Base-by-base conservation (phyloP, 306 rosid species). In the Rosa rugosa region DNA sequence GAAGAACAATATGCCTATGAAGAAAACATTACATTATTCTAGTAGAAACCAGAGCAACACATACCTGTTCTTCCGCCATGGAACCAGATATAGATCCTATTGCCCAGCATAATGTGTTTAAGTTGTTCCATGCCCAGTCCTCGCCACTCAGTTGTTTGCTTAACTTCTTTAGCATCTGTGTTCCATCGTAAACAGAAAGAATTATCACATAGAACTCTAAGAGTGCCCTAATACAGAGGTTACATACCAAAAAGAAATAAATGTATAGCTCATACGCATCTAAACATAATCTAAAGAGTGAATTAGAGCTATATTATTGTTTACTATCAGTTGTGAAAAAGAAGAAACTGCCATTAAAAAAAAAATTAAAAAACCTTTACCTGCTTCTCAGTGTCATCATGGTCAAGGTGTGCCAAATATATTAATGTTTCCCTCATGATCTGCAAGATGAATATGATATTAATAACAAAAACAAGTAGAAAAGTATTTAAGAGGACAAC, bases 51-150 rank as follows among this genome's bases (percentile, higher is more conserved):
- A 65, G 69, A 71, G 82, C 66, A 79, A 34, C 76, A 49, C 16
- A 66, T 79, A 93, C 99, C 97, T 96, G 99, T 79, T 96, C 99
- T 84, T 96, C 99, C 84, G 85, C 64, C 99, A 96, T 96, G 74
- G 99, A 96, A 80, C 99, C 99, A 80, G 99, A 96, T 84, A 96
- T 96, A 38, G 99, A 96, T 50, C 99, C 99, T 75, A 96, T 96
- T 69, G 99, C 99, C 99, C 99, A 96, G 81, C 99, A 96, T 36
- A 96, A 82, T 10, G 99, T 96, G 86, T 96, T 96, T 80, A 96
- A 87, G 87, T 93, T 96, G 88, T 93, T 96, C 99, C 99, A 96
- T 69, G 95, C 86, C 98, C 99, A 96, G 84, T 96, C 98, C 87
- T 96, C 99, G 6, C 99, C 99, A 80, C 90, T 96, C 50, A 96